Evolutionary conservation across 2,329 filamentous ascomycete species (phyloP).

Genomic region (Ambrosiella cleistominuta): DNA sequence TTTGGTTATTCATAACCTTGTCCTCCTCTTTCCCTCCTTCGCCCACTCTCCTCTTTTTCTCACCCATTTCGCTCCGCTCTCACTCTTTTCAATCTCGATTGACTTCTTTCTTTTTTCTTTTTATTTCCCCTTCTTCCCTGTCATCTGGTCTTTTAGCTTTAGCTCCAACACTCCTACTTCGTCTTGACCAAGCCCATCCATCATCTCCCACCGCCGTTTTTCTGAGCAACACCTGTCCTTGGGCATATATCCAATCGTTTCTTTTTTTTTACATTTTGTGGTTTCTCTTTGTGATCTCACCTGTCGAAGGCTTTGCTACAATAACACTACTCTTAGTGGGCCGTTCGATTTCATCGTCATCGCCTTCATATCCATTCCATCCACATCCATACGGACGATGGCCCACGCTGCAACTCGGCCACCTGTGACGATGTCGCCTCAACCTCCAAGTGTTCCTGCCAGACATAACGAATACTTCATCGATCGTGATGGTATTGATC

Average conservation of each 20-base stretch:
- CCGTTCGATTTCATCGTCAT: not conserved
- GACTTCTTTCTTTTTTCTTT: not conserved
- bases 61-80: not conserved
- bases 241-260: not conserved
- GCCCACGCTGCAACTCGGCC: slow-evolving; percentile 7
- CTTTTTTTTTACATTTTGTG: not conserved
- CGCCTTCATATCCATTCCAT: not conserved
- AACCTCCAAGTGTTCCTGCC: slow-evolving; percentile 4
- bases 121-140: not conserved
- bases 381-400: not conserved
- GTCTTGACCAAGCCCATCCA: not conserved
- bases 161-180: not conserved
- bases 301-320: not conserved
- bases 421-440: slow-evolving; percentile 5
- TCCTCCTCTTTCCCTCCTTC: not conserved
- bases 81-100: not conserved
- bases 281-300: not conserved
- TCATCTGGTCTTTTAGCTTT: not conserved
- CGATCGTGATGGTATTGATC: slow-evolving; percentile 11
- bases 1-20: not conserved
- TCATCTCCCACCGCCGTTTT: not conserved
- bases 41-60: slow-evolving; percentile 3
- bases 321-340: not conserved
- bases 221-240: not conserved
- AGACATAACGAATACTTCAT: slow-evolving; percentile 12